Percentiles rank a stretch among this genome's conserved stretches.
Conservation (phyloP, 352 stramenopile genomes). For the Globisporangium spinosum region DNA sequence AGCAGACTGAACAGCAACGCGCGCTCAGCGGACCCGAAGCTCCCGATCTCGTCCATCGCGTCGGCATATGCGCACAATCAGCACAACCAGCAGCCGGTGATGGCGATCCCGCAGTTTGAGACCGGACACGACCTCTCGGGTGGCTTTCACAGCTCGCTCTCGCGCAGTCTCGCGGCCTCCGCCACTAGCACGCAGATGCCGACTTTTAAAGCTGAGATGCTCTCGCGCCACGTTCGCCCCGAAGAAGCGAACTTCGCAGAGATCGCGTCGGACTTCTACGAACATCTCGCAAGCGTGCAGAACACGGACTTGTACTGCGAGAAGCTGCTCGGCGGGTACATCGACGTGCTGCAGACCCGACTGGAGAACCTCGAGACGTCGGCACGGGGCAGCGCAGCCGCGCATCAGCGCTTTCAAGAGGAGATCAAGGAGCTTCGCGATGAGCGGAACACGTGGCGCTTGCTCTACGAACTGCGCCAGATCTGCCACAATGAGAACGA, state of each 20-base stretch:
- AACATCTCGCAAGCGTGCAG: constrained; percentile 60
- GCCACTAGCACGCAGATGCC: constrained; percentile 14
- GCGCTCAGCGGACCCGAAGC: constrained; percentile 32
- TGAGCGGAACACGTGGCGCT: constrained; percentile 81
- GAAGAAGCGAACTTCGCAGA: constrained; percentile 76
- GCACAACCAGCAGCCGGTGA: constrained; percentile 8
- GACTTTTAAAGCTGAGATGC: constrained; percentile 29
- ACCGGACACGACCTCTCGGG: constrained; percentile 26
- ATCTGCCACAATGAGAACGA: constrained; percentile 43
- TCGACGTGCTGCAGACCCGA: constrained; percentile 65
- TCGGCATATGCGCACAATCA: constrained; percentile 48
- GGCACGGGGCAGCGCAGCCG: constrained; percentile 15
- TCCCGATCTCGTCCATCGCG: constrained; percentile 73
- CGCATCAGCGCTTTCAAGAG: constrained; percentile 36
- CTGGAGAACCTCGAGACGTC: constrained; percentile 49
- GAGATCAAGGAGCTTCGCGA: constrained; percentile 65
- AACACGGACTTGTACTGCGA: constrained; percentile 73
- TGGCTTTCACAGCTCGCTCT: constrained; percentile 44
- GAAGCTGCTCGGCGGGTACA: constrained; percentile 71
- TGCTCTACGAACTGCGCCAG: constrained; percentile 69
- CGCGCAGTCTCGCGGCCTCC: constrained; percentile 15
- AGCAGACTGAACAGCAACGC: constrained; percentile 8
- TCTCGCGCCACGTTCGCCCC: constrained; percentile 60
- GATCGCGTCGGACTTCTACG: constrained; percentile 74
- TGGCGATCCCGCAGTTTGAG: constrained; percentile 12